A percentile compares a stretch with the other conserved stretches of the same genome.
phyloP scores from a whole-genome alignment of 257 asterid genomes.

The Dorcoceras hygrometricum region DNA sequence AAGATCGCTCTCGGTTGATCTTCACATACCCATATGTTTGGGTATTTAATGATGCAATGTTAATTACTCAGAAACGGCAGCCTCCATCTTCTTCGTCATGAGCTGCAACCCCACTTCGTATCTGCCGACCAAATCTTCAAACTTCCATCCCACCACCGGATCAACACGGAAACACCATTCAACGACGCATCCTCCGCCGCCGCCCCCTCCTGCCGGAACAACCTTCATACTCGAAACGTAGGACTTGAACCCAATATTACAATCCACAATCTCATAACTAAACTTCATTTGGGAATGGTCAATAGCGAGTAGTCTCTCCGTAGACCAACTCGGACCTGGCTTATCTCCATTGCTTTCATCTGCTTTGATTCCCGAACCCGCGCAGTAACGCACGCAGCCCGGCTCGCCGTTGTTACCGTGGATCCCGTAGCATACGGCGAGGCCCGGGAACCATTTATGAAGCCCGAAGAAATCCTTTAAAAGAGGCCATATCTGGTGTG shows the following conservation, averaged over 20 bases:
- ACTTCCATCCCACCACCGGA: constrained; percentile 54
- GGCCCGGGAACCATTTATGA: constrained; percentile 66
- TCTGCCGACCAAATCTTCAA: constrained; percentile 51
- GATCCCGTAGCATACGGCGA: constrained; percentile 53
- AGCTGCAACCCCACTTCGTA: constrained; percentile 42
- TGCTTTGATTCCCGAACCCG: constrained; percentile 47
- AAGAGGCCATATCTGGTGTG: constrained; percentile 62
- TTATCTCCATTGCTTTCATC: not conserved
- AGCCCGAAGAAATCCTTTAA: constrained; percentile 64
- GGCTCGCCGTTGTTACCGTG: constrained; percentile 59
- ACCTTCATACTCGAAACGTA: constrained; percentile 53
- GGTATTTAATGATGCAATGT: too few relatives aligned
- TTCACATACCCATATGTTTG: too few relatives aligned
- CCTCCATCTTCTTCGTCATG: constrained; percentile 68
- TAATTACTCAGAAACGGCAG: constrained; percentile 19
- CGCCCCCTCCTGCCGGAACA: constrained; percentile 28
- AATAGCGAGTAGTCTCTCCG: constrained; percentile 41
- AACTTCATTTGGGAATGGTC: constrained; percentile 36
- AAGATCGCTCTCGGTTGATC: too few relatives aligned
- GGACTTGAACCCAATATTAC: constrained; percentile 55
- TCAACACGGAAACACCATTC: constrained; percentile 66
- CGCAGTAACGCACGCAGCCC: constrained; percentile 63
- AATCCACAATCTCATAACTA: constrained; percentile 59
- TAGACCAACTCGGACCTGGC: constrained; percentile 42
- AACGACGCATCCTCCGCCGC: constrained; percentile 30